Percentiles rank a stretch among this genome's conserved stretches.
Evolutionary conservation across 768 basidiomycete species (phyloP).

Genomic region (Termitomyces sp.): DNA sequence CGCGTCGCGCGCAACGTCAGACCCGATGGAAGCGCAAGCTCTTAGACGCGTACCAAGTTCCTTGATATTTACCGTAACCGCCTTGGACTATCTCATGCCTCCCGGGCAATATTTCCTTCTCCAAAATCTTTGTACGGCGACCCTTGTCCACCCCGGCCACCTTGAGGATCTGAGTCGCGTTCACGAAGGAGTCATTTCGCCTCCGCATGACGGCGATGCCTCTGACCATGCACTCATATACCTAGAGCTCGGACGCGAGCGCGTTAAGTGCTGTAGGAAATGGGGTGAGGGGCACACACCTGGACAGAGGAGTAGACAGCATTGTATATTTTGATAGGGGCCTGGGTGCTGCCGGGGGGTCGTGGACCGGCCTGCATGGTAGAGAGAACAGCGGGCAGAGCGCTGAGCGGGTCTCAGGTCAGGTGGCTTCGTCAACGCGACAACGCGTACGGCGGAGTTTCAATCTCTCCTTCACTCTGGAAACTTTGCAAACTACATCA

Average conservation of each 20-base stretch:
- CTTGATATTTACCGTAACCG: slow-evolving; percentile 98
- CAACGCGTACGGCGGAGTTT: slow-evolving; percentile 36
- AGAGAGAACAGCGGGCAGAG: slow-evolving; percentile 22
- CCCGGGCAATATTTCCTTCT: slow-evolving; percentile 95
- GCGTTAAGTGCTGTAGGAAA: slow-evolving; percentile 32
- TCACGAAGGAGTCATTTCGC: slow-evolving; percentile 91
- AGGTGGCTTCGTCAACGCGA: slow-evolving; percentile 34
- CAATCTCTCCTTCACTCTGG: slow-evolving; percentile 2
- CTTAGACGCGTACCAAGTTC: slow-evolving; percentile 75
- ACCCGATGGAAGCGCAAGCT: slow-evolving; percentile 1
- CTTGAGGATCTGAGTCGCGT: slow-evolving; percentile 98
- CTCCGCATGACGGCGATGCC: slow-evolving; percentile 99
- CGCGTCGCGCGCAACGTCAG: background rate
- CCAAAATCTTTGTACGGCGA: slow-evolving; percentile 90
- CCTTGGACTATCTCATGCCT: slow-evolving; percentile 99
- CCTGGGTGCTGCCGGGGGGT: slow-evolving; percentile 37
- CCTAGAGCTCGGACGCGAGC: slow-evolving; percentile 47
- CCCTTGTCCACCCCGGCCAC: slow-evolving; percentile 98
- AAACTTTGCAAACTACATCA: background rate
- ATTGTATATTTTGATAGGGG: slow-evolving; percentile 87
- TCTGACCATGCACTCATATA: slow-evolving; percentile 97
- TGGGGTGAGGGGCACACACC: slow-evolving; percentile 31
- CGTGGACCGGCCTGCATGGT: slow-evolving; percentile 46
- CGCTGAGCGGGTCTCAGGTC: slow-evolving; percentile 25
- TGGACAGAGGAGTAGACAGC: slow-evolving; percentile 90